Conservation (phyloP, 345 rosid genomes). For the Limnanthes douglasii region DNA sequence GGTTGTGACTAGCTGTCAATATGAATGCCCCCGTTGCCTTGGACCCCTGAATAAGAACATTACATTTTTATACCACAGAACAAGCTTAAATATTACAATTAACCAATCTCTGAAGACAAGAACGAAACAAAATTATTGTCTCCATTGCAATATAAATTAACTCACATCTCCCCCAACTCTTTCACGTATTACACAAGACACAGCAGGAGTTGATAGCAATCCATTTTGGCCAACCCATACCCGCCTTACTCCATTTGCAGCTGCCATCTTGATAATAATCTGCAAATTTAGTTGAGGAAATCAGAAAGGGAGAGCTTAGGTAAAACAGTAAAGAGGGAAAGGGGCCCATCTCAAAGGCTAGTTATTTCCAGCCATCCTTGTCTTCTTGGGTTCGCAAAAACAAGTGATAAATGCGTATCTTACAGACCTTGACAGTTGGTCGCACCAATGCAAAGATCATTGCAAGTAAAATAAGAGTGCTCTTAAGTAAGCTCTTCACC, state of each 20-base stretch:
- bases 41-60: conserved; percentile 86
- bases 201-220: conserved; percentile 98
- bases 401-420: no score
- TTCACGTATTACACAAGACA: conserved; percentile 93
- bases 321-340: background rate
- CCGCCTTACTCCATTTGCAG: conserved; percentile 92
- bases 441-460: no score
- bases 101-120: no score
- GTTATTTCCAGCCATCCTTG: no score
- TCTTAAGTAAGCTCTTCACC: no score
- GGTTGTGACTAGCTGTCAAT: conserved; percentile 98
- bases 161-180: conserved; percentile 86
- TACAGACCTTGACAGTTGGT: no score
- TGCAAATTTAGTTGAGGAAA: conserved; percentile 14
- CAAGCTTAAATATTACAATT: no score
- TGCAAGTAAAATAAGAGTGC: no score
- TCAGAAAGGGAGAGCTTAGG: background rate
- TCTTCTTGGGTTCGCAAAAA: no score
- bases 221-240: conserved; percentile 95
- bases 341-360: no score
- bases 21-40: conserved; percentile 91
- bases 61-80: no score
- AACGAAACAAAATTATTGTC: no score
- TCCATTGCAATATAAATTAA: conserved; percentile 8
- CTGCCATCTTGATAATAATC: conserved; percentile 87